phyloP scores from a whole-genome alignment of 2,329 filamentous ascomycete genomes.

The Emergomyces orientalis region DNA sequence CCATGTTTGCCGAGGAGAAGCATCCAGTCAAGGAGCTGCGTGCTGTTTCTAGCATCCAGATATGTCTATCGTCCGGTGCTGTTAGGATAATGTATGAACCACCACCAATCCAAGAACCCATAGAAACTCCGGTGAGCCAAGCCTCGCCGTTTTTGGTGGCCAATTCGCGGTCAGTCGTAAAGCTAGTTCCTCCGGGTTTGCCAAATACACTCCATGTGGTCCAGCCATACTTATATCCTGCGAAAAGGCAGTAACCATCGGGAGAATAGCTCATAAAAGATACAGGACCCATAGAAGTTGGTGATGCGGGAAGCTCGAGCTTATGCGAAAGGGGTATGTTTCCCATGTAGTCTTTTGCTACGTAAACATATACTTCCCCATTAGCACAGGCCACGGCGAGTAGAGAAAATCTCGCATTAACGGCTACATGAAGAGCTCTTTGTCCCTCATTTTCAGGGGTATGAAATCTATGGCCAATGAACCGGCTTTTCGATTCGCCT shows the following conservation, averaged over 20 bases:
- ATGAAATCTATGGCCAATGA: conserved; percentile 88
- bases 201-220: conserved; percentile 96
- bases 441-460: conserved; percentile 51
- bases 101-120: conserved; percentile 77
- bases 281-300: conserved; percentile 57
- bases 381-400: conserved; percentile 76
- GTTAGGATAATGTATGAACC: conserved; percentile 78
- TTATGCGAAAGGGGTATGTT: conserved; percentile 83
- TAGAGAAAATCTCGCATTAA: conserved; percentile 91
- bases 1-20: conserved; percentile 83
- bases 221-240: conserved; percentile 87
- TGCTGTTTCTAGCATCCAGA: conserved; percentile 87
- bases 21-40: conserved; percentile 88
- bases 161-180: conserved; percentile 57
- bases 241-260: conserved; percentile 92
- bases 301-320: conserved; percentile 60
- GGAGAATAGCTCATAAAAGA: conserved; percentile 78
- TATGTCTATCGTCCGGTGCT: conserved; percentile 58
- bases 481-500: conserved; percentile 55
- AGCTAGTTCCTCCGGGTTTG: conserved; percentile 77
- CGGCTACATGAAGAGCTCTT: conserved; percentile 62
- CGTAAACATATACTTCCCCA: conserved; percentile 80
- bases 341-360: conserved; percentile 82
- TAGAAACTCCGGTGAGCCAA: conserved; percentile 71
- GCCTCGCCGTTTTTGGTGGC: conserved; percentile 62